Percentiles rank a stretch among this genome's conserved stretches.
phyloP scores from a whole-genome alignment of 129 eudicot species.

The Ambrosia artemisiifolia region DNA sequence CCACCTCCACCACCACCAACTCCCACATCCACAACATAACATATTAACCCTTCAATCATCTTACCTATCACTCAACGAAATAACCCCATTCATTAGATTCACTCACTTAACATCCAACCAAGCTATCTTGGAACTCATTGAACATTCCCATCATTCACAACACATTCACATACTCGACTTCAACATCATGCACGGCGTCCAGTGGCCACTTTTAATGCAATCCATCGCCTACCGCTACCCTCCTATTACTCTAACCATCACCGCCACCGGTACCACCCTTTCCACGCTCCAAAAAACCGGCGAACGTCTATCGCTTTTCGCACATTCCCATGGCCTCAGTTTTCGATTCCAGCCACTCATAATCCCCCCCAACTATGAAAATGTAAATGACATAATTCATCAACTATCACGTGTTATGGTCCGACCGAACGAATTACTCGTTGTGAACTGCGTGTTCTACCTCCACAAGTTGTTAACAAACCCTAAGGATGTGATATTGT shows the following conservation, averaged over 20 bases:
- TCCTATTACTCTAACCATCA: constrained; percentile 52
- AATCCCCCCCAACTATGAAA: constrained; percentile 21
- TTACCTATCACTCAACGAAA: constrained; percentile 60
- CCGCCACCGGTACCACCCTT: constrained; percentile 60
- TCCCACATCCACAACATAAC: too few species aligned
- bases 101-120: constrained; percentile 84
- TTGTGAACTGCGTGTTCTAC: constrained; percentile 60
- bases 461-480: constrained; percentile 56
- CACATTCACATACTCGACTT: constrained; percentile 71
- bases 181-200: constrained; percentile 80
- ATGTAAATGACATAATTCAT: constrained; percentile 24
- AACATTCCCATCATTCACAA: constrained; percentile 20
- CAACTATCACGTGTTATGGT: constrained; percentile 23
- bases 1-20: constrained; percentile 17
- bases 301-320: constrained; percentile 56
- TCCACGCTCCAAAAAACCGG: constrained; percentile 56
- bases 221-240: constrained; percentile 53
- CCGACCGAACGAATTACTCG: constrained; percentile 57
- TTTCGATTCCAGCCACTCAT: constrained; percentile 61
- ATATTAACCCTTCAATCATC: constrained; percentile 52
- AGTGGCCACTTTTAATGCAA: constrained; percentile 92
- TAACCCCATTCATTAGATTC: constrained; percentile 80
- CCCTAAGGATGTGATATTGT: constrained; percentile 38
- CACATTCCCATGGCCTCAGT: constrained; percentile 54
- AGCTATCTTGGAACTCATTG: constrained; percentile 69